Evolutionary conservation across 2,329 filamentous ascomycete genomes (phyloP), one percentile per base, ranked within the genome.

Genomic region (Apiospora aurea): DNA sequence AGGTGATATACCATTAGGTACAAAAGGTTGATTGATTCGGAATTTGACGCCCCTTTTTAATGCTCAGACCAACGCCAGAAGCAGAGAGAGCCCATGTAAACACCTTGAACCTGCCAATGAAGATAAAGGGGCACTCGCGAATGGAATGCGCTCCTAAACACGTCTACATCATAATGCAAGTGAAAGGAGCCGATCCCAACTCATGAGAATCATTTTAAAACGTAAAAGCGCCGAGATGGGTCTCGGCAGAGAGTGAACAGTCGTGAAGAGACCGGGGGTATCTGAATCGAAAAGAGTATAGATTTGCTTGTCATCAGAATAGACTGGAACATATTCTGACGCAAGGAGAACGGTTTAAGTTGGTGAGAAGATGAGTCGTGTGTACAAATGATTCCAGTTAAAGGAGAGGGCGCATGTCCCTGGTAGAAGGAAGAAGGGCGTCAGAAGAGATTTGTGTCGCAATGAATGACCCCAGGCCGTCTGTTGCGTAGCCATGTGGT

Each of bases 61-160:
- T 41, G 57, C 34, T 41, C 57, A 14, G 57, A 64, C 57, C 34
- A 41, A 64, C 41, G 57, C 57, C 57, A 64, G 34, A 64, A 64
- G 57, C 57, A 41, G 29, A 41, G 34, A 41, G 57, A 64, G 34
- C 34, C 41, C 18, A 64, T 64, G 34, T 64, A 24, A 68, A 68
- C 66, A 46, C 66, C 44, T 68, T 68, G 66, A 68, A 47, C 66
- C 66, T 68, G 66, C 66, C 41, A 68, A 46, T 68, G 66, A 68
- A 68, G 66, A 47, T 26, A 24, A 68, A 29, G 13, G 66, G 21
- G 43, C 24, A 68, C 57, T 21, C 34, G 57, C 34, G 16, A 18
- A 41, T 13, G 57, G 34, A n/a, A 21, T 64, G 57, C 34, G 57
- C 57, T 64, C 21, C 34, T 41, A 41, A 29, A n/a, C 57, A 64